A percentile compares a stretch with the other conserved stretches of the same genome.
These are phyloP conservation scores for Pezicula carpinea DNA, from an alignment of 2,329 filamentous ascomycete species.

Conservation along the genomic window DNA sequence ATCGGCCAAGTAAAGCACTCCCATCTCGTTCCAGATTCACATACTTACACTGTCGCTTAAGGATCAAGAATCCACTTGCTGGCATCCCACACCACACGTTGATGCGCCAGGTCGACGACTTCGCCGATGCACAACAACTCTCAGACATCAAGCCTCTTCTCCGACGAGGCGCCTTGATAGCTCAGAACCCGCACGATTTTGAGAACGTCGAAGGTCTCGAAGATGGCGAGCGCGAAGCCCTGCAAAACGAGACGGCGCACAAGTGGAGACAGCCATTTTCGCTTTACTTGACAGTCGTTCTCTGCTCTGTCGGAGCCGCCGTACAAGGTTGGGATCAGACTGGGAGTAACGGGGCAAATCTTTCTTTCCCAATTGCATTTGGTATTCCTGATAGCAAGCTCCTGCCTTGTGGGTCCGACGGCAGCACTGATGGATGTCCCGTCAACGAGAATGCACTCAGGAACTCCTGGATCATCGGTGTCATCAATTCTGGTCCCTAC, in stretches of 20 bases:
- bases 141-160: slow-evolving; percentile 26
- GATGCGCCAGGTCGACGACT: slow-evolving; percentile 50
- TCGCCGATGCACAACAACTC: slow-evolving; percentile 54
- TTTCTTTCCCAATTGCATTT: slow-evolving; percentile 33
- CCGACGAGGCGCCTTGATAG: slow-evolving; percentile 33
- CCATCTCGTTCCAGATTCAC: not conserved
- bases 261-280: slow-evolving; percentile 60
- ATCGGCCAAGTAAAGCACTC: slow-evolving; percentile 1
- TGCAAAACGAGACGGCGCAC: slow-evolving; percentile 52
- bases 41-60: slow-evolving; percentile 21
- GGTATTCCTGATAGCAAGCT: slow-evolving; percentile 26
- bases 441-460: not conserved
- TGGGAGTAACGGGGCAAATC: slow-evolving; percentile 48
- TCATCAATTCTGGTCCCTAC: slow-evolving; percentile 53
- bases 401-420: slow-evolving; percentile 2
- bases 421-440: slow-evolving; percentile 2
- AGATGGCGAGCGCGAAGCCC: slow-evolving; percentile 31
- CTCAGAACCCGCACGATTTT: slow-evolving; percentile 26
- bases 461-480: slow-evolving; percentile 47
- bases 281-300: slow-evolving; percentile 61
- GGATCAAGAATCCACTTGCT: slow-evolving; percentile 51
- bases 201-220: slow-evolving; percentile 21
- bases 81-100: slow-evolving; percentile 47
- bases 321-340: slow-evolving; percentile 51
- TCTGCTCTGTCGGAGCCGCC: slow-evolving; percentile 64